Evolutionary conservation across 2,329 filamentous ascomycete species (phyloP).

Genomic region (Pseudogymnoascus sp.): DNA sequence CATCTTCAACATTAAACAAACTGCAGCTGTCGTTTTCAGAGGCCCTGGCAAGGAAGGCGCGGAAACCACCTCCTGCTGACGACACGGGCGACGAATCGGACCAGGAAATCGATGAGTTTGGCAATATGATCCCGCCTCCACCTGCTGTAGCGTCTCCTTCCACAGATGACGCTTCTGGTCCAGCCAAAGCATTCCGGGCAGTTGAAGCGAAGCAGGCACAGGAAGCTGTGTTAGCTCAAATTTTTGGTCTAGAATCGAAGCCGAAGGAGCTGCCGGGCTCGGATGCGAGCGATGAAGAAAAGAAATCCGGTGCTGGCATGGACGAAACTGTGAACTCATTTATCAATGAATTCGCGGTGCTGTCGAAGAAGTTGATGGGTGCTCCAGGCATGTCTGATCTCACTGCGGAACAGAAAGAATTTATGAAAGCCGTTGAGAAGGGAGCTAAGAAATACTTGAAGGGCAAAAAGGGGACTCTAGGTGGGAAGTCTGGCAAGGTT

Average conservation of each 20-base stretch:
- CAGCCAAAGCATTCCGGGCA: slow-evolving; percentile 42
- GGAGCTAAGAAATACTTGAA: slow-evolving; percentile 48
- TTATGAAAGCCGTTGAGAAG: slow-evolving; percentile 44
- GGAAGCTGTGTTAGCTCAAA: slow-evolving; percentile 46
- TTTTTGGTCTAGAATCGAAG: slow-evolving; percentile 45
- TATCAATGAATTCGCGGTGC: slow-evolving; percentile 35
- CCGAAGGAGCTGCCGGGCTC: not conserved
- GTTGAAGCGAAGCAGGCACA: slow-evolving; percentile 50
- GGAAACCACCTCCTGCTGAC: slow-evolving; percentile 37
- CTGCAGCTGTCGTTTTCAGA: slow-evolving; percentile 56
- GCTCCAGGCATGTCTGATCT: slow-evolving; percentile 34
- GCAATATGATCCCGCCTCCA: slow-evolving; percentile 32
- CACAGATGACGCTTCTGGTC: slow-evolving; percentile 36
- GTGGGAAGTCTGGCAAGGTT: slow-evolving; percentile 17
- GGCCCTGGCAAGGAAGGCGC: slow-evolving; percentile 41
- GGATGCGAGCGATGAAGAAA: slow-evolving; percentile 18
- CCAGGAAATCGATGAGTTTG: slow-evolving; percentile 47
- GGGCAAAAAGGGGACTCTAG: slow-evolving; percentile 12
- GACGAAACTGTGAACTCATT: slow-evolving; percentile 33
- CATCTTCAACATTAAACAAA: slow-evolving; percentile 47
- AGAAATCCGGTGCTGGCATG: not conserved
- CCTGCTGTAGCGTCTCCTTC: slow-evolving; percentile 27
- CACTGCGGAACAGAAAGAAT: slow-evolving; percentile 38
- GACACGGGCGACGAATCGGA: slow-evolving; percentile 45
- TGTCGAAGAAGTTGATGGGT: slow-evolving; percentile 40